A percentile compares a stretch with the other conserved stretches of the same genome.
Evolutionary conservation across 805 yeast genomes (phyloP).

Genomic region (Lipomyces anomalus): DNA sequence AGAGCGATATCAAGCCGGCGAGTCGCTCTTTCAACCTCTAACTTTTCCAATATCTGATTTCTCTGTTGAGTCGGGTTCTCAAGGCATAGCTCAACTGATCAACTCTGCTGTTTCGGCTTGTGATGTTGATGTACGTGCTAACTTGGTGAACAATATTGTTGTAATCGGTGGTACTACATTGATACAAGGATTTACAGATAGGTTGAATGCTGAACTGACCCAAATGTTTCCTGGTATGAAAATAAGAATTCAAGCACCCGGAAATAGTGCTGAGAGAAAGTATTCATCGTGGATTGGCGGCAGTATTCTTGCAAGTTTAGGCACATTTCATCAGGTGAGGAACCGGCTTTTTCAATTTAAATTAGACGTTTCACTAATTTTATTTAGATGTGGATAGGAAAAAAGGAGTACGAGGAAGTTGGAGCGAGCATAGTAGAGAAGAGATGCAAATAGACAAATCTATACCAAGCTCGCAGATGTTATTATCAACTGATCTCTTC

Average conservation of each 20-base stretch:
- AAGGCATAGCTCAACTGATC: constrained; percentile 35
- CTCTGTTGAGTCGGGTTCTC: constrained; percentile 13
- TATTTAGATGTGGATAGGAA: constrained; percentile 45
- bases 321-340: constrained; percentile 47
- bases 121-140: constrained; percentile 39
- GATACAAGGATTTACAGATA: constrained; percentile 50
- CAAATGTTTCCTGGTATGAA: constrained; percentile 49
- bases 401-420: constrained; percentile 58
- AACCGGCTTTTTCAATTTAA: not conserved
- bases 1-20: constrained; percentile 53
- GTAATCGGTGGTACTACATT: constrained; percentile 58
- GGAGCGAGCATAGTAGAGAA: constrained; percentile 43
- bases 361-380: constrained; percentile 1
- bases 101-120: constrained; percentile 43
- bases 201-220: constrained; percentile 51
- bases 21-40: constrained; percentile 66
- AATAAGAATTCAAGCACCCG: constrained; percentile 39
- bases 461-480: not conserved
- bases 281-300: constrained; percentile 71
- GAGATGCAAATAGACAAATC: constrained; percentile 31
- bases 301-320: constrained; percentile 56
- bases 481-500: too few species aligned
- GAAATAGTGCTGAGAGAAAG: constrained; percentile 46
- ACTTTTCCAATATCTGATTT: constrained; percentile 42
- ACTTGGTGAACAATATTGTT: constrained; percentile 43